These are phyloP conservation scores for Wickerhamiella azymoides DNA, from an alignment of 805 yeast species.

Conservation along the genomic window DNA sequence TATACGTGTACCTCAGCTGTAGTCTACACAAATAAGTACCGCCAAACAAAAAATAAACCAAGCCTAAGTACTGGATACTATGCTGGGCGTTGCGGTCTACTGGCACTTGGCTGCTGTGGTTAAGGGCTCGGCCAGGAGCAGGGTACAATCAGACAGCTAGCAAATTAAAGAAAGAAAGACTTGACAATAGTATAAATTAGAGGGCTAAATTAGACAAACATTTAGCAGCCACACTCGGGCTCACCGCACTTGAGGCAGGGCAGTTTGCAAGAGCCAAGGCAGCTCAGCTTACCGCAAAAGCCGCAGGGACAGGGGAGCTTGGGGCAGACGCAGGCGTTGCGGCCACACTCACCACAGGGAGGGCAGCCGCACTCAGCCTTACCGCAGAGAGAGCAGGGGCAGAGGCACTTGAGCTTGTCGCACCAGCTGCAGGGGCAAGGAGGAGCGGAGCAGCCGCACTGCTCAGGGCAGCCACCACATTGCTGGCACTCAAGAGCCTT, in stretches of 20 bases:
- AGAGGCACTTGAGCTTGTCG: constrained; percentile 3
- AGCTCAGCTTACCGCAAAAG: neutral
- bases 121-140: no score
- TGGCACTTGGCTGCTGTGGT: no score
- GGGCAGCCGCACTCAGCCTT: neutral
- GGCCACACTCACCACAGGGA: constrained; percentile 2
- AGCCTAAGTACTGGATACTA: no score
- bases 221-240: constrained; percentile 1
- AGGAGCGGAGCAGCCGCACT: constrained; percentile 1
- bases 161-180: neutral
- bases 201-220: neutral
- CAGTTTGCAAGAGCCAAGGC: constrained; percentile 1
- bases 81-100: no score
- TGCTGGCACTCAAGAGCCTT: constrained; percentile 1
- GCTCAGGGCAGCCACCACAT: constrained; percentile 4
- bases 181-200: neutral
- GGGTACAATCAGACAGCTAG: no score
- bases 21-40: no score
- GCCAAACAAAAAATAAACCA: no score
- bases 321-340: neutral
- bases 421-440: constrained; percentile 5
- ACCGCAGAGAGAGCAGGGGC: constrained; percentile 6
- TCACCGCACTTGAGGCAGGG: constrained; percentile 4
- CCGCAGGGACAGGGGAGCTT: neutral
- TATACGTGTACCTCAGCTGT: no score